These are phyloP conservation scores for Papiliotrema flavescens DNA, from an alignment of 1,284 basidiomycete species.

Conservation along the genomic window DNA sequence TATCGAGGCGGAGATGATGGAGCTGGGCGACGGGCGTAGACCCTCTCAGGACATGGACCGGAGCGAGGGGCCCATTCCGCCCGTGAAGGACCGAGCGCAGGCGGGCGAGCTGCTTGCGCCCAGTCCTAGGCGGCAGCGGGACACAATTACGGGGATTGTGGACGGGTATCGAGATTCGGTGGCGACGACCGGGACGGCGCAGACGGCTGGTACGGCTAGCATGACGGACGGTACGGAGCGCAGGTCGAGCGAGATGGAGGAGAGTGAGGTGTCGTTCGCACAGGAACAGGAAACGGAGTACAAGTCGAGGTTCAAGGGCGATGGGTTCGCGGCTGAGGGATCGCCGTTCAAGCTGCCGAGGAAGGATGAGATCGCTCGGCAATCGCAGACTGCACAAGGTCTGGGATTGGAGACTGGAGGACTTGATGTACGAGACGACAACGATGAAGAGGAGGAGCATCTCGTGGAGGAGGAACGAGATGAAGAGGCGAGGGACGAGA, in stretches of 20 bases:
- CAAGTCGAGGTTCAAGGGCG: background rate
- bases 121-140: slow-evolving; percentile 11
- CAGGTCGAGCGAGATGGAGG: background rate
- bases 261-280: background rate
- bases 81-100: slow-evolving; percentile 1
- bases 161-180: slow-evolving; percentile 22
- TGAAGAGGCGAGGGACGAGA: background rate
- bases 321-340: background rate
- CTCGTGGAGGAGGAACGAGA: background rate
- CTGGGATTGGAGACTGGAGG: background rate
- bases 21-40: background rate
- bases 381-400: too few species aligned
- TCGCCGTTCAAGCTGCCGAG: background rate
- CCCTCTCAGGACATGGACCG: background rate
- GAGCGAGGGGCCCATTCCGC: slow-evolving; percentile 1
- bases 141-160: slow-evolving; percentile 33
- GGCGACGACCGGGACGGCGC: background rate
- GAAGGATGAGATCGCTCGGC: too few species aligned
- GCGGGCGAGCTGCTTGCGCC: slow-evolving; percentile 2
- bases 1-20: background rate
- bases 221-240: background rate
- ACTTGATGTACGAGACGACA: background rate
- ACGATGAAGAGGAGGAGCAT: background rate
- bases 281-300: background rate
- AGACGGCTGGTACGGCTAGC: background rate